phyloP scores from a whole-genome alignment of 106 monocot species.

The Phalaenopsis aphrodite region DNA sequence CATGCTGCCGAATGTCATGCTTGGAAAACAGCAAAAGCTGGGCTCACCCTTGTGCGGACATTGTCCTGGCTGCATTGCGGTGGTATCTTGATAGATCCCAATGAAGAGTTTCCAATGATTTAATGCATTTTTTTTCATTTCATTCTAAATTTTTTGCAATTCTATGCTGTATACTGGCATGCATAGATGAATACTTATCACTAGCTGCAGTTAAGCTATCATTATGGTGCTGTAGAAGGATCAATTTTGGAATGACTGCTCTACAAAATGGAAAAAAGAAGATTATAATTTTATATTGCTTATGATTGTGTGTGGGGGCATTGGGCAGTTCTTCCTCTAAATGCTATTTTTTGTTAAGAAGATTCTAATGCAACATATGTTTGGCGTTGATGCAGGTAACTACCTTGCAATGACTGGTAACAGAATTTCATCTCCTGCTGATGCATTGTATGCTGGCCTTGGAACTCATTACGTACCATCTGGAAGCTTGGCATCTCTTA shows the following conservation, averaged over 20 bases:
- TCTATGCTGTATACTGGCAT: not conserved
- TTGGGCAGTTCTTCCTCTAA: not conserved
- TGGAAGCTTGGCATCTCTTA: constrained; percentile 55
- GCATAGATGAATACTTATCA: not conserved
- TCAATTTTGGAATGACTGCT: not conserved
- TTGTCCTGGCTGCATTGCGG: not conserved
- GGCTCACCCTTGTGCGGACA: not conserved
- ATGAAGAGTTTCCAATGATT: not conserved
- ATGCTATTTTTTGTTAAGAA: not conserved
- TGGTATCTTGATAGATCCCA: not conserved
- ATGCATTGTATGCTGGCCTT: constrained; percentile 81
- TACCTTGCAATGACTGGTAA: constrained; percentile 90
- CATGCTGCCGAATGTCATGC: not conserved
- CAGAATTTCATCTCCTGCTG: constrained; percentile 86
- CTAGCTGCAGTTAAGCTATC: not conserved
- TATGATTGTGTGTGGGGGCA: not conserved
- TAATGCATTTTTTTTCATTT: not conserved
- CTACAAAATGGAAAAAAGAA: not conserved
- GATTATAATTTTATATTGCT: not conserved
- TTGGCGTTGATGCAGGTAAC: constrained; percentile 37
- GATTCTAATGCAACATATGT: not conserved
- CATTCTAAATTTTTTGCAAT: not conserved
- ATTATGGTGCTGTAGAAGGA: not conserved
- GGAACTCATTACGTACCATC: constrained; percentile 88
- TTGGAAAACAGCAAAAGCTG: not conserved